Conservation (phyloP, 768 basidiomycete species). For the Lactarius akahatsu region DNA sequence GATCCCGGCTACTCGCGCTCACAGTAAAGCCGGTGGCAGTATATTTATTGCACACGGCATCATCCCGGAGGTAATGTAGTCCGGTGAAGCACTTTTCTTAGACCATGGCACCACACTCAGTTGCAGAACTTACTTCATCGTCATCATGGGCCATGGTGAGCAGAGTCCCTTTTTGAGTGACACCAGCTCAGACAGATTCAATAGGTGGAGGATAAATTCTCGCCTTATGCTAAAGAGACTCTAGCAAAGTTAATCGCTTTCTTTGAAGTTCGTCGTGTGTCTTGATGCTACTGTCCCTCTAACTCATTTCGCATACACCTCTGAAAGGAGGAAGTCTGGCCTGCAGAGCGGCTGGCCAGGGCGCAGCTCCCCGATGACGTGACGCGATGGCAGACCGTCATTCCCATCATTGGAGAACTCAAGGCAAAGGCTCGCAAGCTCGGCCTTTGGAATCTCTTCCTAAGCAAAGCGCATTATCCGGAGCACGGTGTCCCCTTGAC, state of each 20-base stretch:
- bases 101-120: constrained; percentile 61
- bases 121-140: constrained; percentile 75
- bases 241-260: constrained; percentile 82
- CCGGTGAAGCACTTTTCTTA: not conserved
- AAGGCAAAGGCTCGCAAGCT: constrained; percentile 84
- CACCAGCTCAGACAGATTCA: constrained; percentile 25
- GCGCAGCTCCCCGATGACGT: constrained; percentile 77
- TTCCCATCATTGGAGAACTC: constrained; percentile 78
- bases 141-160: constrained; percentile 84
- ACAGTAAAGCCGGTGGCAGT: constrained; percentile 5
- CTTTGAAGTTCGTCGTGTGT: constrained; percentile 57
- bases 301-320: not conserved
- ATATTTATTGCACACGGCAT: not conserved
- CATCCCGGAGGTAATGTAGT: not conserved
- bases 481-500: constrained; percentile 84
- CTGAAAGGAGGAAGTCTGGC: constrained; percentile 80
- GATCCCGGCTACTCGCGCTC: constrained; percentile 4
- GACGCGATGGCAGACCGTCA: constrained; percentile 80
- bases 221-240: constrained; percentile 82
- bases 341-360: constrained; percentile 73
- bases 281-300: too few species aligned
- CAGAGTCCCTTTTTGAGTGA: not conserved
- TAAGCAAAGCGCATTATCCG: constrained; percentile 93
- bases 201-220: constrained; percentile 91
- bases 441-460: constrained; percentile 96